A percentile compares a stretch with the other conserved stretches of the same genome.
These are phyloP conservation scores for Debaryomyces singareniensis DNA, from an alignment of 1,139 yeast genomes.

Conservation along the genomic window DNA sequence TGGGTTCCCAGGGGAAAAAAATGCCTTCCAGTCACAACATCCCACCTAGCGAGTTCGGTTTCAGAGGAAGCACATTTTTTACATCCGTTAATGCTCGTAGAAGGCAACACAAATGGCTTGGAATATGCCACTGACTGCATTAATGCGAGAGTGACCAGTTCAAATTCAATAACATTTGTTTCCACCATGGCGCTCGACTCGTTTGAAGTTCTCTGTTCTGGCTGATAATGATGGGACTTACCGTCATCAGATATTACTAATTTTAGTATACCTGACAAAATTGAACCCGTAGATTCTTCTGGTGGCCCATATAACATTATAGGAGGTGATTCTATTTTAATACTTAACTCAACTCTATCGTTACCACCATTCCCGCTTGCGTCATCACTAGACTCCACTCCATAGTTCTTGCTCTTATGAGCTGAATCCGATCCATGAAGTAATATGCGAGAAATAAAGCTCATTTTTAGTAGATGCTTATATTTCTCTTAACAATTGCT, in stretches of 20 bases:
- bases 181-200: conserved; percentile 1
- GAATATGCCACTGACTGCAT: conserved; percentile 63
- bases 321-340: conserved; percentile 86
- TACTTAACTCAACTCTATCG: conserved; percentile 10
- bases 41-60: conserved; percentile 81
- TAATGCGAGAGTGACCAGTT: conserved; percentile 56
- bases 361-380: neutral
- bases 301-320: conserved; percentile 76
- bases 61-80: conserved; percentile 47
- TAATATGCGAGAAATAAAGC: neutral
- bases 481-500: too few relatives aligned
- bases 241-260: conserved; percentile 13
- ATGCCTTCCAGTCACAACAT: conserved; percentile 56
- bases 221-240: neutral
- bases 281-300: conserved; percentile 75
- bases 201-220: neutral
- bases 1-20: conserved; percentile 61
- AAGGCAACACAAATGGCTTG: conserved; percentile 58
- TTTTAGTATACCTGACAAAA: conserved; percentile 66
- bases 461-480: neutral
- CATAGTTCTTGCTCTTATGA: too few relatives aligned
- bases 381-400: too few relatives aligned
- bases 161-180: conserved; percentile 30
- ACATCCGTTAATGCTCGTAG: conserved; percentile 46
- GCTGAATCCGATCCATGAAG: too few relatives aligned